Evolutionary conservation across 1,284 basidiomycete species (phyloP), one percentile per base, ranked within the genome.

Genomic region (Stygiomarasmius scandens): DNA sequence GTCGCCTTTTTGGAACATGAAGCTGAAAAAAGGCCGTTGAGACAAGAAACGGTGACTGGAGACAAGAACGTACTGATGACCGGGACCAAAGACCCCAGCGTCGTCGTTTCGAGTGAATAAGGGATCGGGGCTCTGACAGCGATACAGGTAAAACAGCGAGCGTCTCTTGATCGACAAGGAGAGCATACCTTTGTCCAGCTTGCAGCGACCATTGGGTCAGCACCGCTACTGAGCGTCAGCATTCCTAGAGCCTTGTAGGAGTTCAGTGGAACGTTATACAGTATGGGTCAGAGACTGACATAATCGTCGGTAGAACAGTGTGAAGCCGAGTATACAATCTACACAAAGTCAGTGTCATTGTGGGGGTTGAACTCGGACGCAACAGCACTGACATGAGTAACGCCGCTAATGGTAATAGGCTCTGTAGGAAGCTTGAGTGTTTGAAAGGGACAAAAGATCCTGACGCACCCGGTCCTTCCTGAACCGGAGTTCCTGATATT

Each of bases 271-370:
- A 50, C 2, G 16, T 25, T 36, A 25, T 10, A 23, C 1, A 19
- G 45, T 23, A 25, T 10, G 48, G 29, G 12, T 12, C 4, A 38
- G 4, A 43, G 10, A 54, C 58, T 12, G 44, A 64, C 60, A 41
- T 64, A 63, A 54, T 63, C 61, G 41, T 61, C 60, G 19, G 59
- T 63, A 38, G 61, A 64, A 49, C 62, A 64, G 24, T 63, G 62
- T 14, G 60, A 63, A 24, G 61, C 61, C 10, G 62, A 64, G 34
- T 63, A 64, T 20, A 64, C 58, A 46, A 63, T 64, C 61, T 63
- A 46, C 16, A 44, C 23, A 20, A 46, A n/a, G 23, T 14, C 25
- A 32, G 9, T n/a, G 43, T 16, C 14, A 58, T 16, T n/a, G 14
- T 12, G 6, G 12, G 29, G 23, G 52, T 23, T 19, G 24, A 22